Base-by-base conservation (phyloP, 2,329 filamentous ascomycete genomes). In the Talaromyces sp. region DNA sequence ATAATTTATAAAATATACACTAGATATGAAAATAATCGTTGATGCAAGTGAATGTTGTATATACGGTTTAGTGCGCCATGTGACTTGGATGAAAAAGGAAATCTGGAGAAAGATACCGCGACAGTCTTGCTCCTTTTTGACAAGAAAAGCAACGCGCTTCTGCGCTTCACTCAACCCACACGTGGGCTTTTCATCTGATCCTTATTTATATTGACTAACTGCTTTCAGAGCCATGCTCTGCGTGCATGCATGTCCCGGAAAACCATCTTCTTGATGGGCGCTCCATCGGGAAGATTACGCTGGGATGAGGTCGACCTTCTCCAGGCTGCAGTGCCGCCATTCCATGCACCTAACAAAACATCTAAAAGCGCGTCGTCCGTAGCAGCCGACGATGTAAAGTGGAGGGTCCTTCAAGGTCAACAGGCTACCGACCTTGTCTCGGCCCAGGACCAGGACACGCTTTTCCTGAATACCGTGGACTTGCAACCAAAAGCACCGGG, bases 241-340 rank as follows among this genome's bases (percentile, higher is more conserved):
- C 28, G 14, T 53, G 27, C 50, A 9, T 53, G 27, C 50, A 76
- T 76, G 74, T 56, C 70, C 31, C 62, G 52, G 52, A 75, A 68
- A 61, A 65, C 68, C 67, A 80, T 85, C 59, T 79, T 85, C 63
- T 74, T 87, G 60, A 80, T 83, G 59, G 89, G 89, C 28, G 87
- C 88, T n/a, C 89, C 89, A 2, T 70, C 76, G 33, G 75, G 74
- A 9, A 74, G 77, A 28, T 78, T 91, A 27, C 73, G 81, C 47
- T 90, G 87, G 84, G 72, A 80, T 53, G 71, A 82, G 12, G 67
- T 74, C 1, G 68, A 71, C n/a, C 79, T 91, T 44, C 74, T 87
- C 18, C 69, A 79, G 7, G 70, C 71, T 12, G 84, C 82, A 62
- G 69, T 80, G 40, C 65, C 65, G 23, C 74, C 74, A 31, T 76